Percentiles rank a stretch among this genome's conserved stretches.
phyloP scores from a whole-genome alignment of 306 rosid species.

The Dalbergia oliveri region DNA sequence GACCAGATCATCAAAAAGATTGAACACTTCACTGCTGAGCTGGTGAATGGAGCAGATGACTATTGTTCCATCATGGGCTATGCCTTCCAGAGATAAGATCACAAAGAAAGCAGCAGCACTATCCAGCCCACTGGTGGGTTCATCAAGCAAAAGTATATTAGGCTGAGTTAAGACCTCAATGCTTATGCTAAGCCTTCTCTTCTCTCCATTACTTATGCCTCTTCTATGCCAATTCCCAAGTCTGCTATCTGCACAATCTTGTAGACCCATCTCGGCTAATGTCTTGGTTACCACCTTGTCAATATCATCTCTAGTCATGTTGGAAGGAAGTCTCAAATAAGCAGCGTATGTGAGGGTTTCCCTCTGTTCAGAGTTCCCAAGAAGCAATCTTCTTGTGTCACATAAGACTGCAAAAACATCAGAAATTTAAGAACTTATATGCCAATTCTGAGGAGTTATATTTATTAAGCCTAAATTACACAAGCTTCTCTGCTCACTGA shows the following conservation, averaged over 20 bases:
- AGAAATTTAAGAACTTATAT: neutral
- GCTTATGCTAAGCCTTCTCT: constrained; percentile 79
- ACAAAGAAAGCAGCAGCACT: constrained; percentile 84
- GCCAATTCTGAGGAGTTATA: neutral
- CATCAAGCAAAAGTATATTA: constrained; percentile 73
- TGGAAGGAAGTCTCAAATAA: constrained; percentile 70
- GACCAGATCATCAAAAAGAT: constrained; percentile 74
- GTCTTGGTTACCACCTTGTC: constrained; percentile 58
- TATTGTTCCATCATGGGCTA: constrained; percentile 68
- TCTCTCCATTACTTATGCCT: constrained; percentile 85
- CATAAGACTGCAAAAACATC: constrained; percentile 61
- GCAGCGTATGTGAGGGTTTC: constrained; percentile 78
- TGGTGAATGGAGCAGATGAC: constrained; percentile 80
- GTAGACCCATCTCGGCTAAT: constrained; percentile 73
- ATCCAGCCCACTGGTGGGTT: constrained; percentile 87
- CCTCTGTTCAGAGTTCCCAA: constrained; percentile 79
- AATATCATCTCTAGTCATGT: constrained; percentile 61
- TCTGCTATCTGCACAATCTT: constrained; percentile 71
- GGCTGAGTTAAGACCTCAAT: constrained; percentile 76
- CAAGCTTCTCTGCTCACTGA: too few relatives aligned
- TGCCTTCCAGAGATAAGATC: constrained; percentile 63
- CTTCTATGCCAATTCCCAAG: constrained; percentile 81
- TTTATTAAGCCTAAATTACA: too few relatives aligned
- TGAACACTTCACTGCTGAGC: constrained; percentile 71
- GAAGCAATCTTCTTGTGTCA: constrained; percentile 73